Base-by-base conservation (phyloP, 2,329 filamentous ascomycete species). In the Monascus ruber region DNA sequence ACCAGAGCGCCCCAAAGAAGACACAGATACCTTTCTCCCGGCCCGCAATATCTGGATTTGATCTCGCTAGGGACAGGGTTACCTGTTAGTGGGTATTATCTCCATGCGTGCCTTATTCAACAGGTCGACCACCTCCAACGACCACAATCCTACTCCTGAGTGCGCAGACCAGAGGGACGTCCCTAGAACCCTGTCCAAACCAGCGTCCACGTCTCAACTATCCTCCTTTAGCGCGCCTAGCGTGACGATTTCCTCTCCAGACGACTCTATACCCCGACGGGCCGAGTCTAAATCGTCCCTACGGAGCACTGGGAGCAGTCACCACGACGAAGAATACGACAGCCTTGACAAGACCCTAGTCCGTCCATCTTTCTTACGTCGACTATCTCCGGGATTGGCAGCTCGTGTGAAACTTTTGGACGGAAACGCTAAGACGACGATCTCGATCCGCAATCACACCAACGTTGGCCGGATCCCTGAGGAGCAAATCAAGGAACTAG, bases 341-440 rank as follows among this genome's bases (percentile, higher is more conserved):
- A 45, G 40, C 8, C 44, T 48, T 34, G 55, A 60, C 35, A 59
- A 58, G 39, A 50, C 47, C 10, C 40, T 51, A 24, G 47, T 51
- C 27, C 56, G 53, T 17, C 46, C 59, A 17, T 62, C 58, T 24
- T 59, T 66, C 43, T 57, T 66, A 36, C 62, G 63, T 42, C 61
- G 62, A 11, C 48, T 66, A 34, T 66, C 63, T 32, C 63, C 63
- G 35, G 61, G 60, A 17, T 51, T 66, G 7, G 63, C 63, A 6
- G 63, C 63, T 35, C 60, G 63, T 35, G 61, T 66, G 38, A 66
- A 64, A 43, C 43, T 62, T 26, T 50, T 66, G 24, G 62, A 65
- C 54, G 54, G 61, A 27, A 60, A 53, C 38, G 52, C 47, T 38
- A 61, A 59, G 39, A 42, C 28, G 7, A 33, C 40, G 28, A 41